Evolutionary conservation across 2,329 filamentous ascomycete genomes (phyloP), one percentile per base, ranked within the genome.

Genomic region (Bipolaris bicolor): DNA sequence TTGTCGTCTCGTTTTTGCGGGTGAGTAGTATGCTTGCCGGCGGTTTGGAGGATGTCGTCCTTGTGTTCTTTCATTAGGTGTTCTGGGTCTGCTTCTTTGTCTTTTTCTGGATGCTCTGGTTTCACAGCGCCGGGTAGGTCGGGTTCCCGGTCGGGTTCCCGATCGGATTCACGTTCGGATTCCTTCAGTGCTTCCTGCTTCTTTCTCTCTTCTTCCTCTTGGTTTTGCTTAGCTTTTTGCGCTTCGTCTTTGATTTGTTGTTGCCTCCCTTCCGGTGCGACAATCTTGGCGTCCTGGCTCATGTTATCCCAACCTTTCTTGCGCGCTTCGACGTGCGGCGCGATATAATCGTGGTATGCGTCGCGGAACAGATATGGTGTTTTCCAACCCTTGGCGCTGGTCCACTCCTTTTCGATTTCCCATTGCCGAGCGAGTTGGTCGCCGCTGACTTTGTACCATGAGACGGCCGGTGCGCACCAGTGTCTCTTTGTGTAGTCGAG

Each of bases 381-480:
- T 3, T 69, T 57, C 66, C 67, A 73, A 36, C 75, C 74, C 20
- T 76, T 61, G 5, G 63, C 53, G 4, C 57, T 43, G 2, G 69
- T 72, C 76, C 76, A 78, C 1, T 66, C 66, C 43, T 64, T 63
- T 40, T 78, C 71, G 10, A 66, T 52, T 4, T 68, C 56, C 74
- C 74, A 77, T 26, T 75, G 61, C 47, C 47, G 54, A 9, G 67
- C 64, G 13, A 75, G 64, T 6, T 71, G 64, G 1, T 61, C 61
- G 2, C 55, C 36, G 2, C 57, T 54, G 52, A 76, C 62, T 24
- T 71, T 66, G 37, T 77, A 71, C 76, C 74, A 78, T 3, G 73
- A 76, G 3, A 81, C 63, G 10, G 75, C 75, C 5, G 79, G 77
- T 1, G 63, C 58, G 57, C 80, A 82, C 79, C 79, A 82, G 16